These are phyloP conservation scores for Ettlia oleoabundans DNA, from an alignment of 139 green algal species.

Conservation along the genomic window DNA sequence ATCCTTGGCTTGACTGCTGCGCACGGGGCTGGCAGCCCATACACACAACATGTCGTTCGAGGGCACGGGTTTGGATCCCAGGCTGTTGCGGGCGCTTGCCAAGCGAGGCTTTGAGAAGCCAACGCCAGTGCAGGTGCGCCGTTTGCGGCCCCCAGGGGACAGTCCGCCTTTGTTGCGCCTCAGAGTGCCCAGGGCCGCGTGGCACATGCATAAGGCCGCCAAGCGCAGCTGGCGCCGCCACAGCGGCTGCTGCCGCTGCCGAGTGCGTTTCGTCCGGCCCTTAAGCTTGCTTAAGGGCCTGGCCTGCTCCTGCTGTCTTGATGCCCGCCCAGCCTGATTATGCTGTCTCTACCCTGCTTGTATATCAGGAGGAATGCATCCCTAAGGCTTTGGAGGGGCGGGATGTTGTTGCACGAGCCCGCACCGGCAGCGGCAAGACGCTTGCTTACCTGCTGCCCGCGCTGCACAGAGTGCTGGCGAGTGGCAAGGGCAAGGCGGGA, in stretches of 20 bases:
- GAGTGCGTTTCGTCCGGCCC: not conserved
- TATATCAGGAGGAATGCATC: conserved; percentile 56
- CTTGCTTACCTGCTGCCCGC: conserved; percentile 88
- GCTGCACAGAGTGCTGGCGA: conserved; percentile 71
- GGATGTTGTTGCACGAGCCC: conserved; percentile 81
- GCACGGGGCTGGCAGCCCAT: too few relatives aligned
- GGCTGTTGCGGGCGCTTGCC: conserved; percentile 72
- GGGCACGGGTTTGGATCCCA: conserved; percentile 76
- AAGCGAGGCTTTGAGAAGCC: conserved; percentile 73
- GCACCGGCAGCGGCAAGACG: conserved; percentile 91
- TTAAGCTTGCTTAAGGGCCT: too few relatives aligned
- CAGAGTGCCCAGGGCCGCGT: not conserved
- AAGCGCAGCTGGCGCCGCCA: too few relatives aligned
- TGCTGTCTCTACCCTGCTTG: not conserved
- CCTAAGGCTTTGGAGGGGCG: conserved; percentile 79
- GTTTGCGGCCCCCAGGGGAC: not conserved
- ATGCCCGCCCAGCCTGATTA: not conserved
- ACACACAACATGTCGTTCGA: conserved; percentile 50
- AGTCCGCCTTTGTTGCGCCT: not conserved
- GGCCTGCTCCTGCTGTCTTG: not conserved
- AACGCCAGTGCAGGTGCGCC: conserved; percentile 79
- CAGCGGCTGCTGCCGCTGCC: not conserved
- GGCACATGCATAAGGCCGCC: not conserved
- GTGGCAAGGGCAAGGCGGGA: conserved; percentile 48
- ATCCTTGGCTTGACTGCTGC: not conserved